Evolutionary conservation across 306 rosid species (phyloP).

Genomic region (apple (Malus domestica)): ASM211411v1 NC_041801.1:8858501-8859000

Average conservation of each 20-base stretch:
- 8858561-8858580: background rate
- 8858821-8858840: background rate
- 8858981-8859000: background rate
- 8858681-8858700: background rate
- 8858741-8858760: background rate
- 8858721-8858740: background rate
- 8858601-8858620: background rate
- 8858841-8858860: background rate
- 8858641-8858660: background rate
- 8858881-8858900: background rate
- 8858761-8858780: background rate
- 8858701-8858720: background rate
- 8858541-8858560: background rate
- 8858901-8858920: background rate
- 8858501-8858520: background rate
- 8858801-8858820: background rate
- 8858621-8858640: background rate
- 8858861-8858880: background rate
- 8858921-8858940: background rate
- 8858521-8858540: background rate
- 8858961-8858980: background rate
- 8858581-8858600: slow-evolving; percentile 10
- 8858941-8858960: background rate
- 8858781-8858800: background rate
- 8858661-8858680: background rate